Evolutionary conservation across 116 monocot genomes (phyloP).

Genomic region (Dioscorea cayenensis): DNA sequence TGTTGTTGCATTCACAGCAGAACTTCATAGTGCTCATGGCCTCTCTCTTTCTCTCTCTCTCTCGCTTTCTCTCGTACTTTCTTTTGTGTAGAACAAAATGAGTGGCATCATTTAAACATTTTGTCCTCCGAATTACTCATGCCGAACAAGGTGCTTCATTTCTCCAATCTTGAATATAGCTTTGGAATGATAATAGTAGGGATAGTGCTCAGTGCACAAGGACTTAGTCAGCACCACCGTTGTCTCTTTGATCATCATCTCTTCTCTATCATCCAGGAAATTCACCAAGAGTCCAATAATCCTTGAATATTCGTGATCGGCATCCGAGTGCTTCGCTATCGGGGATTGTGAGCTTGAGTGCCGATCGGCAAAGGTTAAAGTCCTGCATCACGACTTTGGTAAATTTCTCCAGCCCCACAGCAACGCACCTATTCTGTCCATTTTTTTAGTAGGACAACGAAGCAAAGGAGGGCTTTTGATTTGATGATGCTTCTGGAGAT

Average conservation of each 20-base stretch:
- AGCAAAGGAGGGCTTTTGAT: constrained; percentile 83
- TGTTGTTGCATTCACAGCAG: too few species aligned
- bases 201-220: too few species aligned
- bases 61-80: too few species aligned
- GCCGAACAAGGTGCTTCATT: too few species aligned
- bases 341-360: constrained; percentile 85
- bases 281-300: constrained; percentile 70
- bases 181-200: too few species aligned
- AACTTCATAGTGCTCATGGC: too few species aligned
- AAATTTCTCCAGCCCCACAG: constrained; percentile 83
- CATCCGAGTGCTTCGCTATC: constrained; percentile 78
- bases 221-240: constrained; percentile 58
- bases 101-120: too few species aligned
- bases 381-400: constrained; percentile 57
- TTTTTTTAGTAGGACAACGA: constrained; percentile 81
- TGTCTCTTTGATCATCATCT: constrained; percentile 38
- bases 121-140: too few species aligned
- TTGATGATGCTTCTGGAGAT: too few species aligned
- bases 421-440: constrained; percentile 64
- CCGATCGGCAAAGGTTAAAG: constrained; percentile 59
- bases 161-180: too few species aligned
- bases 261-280: constrained; percentile 76
- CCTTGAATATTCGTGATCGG: constrained; percentile 71
- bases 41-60: too few species aligned
- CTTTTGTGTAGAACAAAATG: too few species aligned